Conservation (phyloP, 2,329 filamentous ascomycete genomes). For the Zymoseptoria crescenta region DNA sequence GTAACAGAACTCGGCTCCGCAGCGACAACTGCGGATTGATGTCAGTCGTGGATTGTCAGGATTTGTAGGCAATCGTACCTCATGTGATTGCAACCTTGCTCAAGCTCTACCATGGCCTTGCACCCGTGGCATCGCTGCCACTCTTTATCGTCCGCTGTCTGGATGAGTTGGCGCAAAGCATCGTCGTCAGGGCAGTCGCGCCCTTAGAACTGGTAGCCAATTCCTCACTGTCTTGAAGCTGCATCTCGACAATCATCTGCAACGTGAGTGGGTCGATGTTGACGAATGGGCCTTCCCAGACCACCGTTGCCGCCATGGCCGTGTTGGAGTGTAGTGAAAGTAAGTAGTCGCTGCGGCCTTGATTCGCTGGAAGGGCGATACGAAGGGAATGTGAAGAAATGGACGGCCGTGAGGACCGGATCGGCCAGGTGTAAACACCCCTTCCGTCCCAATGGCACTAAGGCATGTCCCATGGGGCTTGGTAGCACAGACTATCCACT, state of each 20-base stretch:
- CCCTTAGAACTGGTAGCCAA: conserved; percentile 16
- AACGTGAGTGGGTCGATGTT: conserved; percentile 10
- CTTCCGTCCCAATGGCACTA: no score
- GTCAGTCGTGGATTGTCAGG: background rate
- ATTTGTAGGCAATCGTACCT: conserved; percentile 42
- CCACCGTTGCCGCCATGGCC: conserved; percentile 3
- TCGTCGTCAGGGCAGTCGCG: conserved; percentile 43
- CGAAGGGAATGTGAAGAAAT: no score
- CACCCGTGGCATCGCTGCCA: conserved; percentile 49
- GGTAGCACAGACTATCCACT: no score
- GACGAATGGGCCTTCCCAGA: conserved; percentile 8
- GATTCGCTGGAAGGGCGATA: no score
- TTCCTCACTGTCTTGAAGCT: conserved; percentile 52
- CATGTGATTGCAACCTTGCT: conserved; percentile 50
- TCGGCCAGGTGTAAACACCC: no score
- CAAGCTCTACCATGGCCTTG: conserved; percentile 41
- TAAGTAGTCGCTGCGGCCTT: background rate
- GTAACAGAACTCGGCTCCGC: conserved; percentile 27
- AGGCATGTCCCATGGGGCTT: no score
- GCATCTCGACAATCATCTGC: conserved; percentile 28
- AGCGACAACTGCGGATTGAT: conserved; percentile 18
- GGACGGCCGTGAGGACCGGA: no score
- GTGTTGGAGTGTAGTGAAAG: background rate
- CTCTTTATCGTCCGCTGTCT: conserved; percentile 34
- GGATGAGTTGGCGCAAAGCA: conserved; percentile 34